Evolutionary conservation across 805 yeast genomes (phyloP).

Genomic region (Starmerella geochares): DNA sequence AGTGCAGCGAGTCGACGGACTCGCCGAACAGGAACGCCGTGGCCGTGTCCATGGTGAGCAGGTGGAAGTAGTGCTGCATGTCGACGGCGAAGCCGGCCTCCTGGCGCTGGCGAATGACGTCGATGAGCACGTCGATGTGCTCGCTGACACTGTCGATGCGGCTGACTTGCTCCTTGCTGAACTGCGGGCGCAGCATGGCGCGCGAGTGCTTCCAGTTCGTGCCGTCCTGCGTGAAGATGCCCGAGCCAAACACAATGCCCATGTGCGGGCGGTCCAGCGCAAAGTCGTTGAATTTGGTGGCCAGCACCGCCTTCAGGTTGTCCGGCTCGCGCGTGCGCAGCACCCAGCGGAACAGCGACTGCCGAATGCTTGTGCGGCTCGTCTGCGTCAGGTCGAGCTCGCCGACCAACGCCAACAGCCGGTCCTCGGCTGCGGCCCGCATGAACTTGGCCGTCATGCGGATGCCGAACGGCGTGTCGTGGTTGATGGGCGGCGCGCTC

Average conservation of each 20-base stretch:
- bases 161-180: slow-evolving; percentile 30
- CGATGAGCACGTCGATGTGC: slow-evolving; percentile 27
- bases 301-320: slow-evolving; percentile 28
- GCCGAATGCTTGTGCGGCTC: slow-evolving; percentile 3
- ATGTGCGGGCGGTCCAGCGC: slow-evolving; percentile 27
- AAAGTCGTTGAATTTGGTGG: slow-evolving; percentile 30
- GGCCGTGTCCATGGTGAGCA: slow-evolving; percentile 27
- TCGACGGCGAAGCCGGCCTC: slow-evolving; percentile 14
- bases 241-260: slow-evolving; percentile 30
- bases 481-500: neutral
- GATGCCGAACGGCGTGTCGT: slow-evolving; percentile 2
- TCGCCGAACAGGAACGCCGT: slow-evolving; percentile 24
- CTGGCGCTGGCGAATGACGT: slow-evolving; percentile 6
- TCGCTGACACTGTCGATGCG: slow-evolving; percentile 26
- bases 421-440: slow-evolving; percentile 2
- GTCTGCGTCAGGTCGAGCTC: neutral
- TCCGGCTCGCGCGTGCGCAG: slow-evolving; percentile 27
- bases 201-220: slow-evolving; percentile 33
- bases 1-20: slow-evolving; percentile 12
- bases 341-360: slow-evolving; percentile 12
- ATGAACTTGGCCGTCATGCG: neutral
- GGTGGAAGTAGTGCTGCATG: slow-evolving; percentile 20
- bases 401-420: neutral
- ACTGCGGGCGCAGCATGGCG: slow-evolving; percentile 33
- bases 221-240: slow-evolving; percentile 33